phyloP scores from a whole-genome alignment of 106 monocot genomes.

The Dendrobium chrysotoxum region DNA sequence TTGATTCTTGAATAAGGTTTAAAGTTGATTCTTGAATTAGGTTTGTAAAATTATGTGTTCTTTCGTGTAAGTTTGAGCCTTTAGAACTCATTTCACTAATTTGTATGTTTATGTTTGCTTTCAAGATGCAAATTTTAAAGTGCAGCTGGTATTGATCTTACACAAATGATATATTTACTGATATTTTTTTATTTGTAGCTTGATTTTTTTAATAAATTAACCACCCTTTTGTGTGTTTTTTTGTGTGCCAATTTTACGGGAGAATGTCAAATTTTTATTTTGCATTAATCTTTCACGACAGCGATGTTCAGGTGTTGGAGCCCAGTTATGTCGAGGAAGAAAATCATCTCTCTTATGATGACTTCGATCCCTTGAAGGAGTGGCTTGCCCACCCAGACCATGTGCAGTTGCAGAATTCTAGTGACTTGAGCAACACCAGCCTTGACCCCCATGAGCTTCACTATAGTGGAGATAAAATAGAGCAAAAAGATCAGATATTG shows the following conservation, averaged over 20 bases:
- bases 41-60: background rate
- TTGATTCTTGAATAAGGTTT: background rate
- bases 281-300: background rate
- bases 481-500: background rate
- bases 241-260: background rate
- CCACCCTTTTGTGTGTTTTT: background rate
- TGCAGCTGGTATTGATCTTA: background rate
- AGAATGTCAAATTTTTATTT: background rate
- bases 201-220: background rate
- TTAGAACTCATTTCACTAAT: background rate
- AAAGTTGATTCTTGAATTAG: background rate
- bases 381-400: background rate
- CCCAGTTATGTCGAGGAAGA: background rate
- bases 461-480: background rate
- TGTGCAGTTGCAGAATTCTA: slow-evolving; percentile 7
- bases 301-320: background rate
- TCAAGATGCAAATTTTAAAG: background rate
- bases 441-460: background rate
- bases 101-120: background rate
- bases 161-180: background rate
- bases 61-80: background rate
- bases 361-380: slow-evolving; percentile 4
- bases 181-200: background rate
- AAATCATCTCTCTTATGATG: background rate
- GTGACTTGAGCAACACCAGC: background rate